Evolutionary conservation across 2,329 filamentous ascomycete species (phyloP), one percentile per base, ranked within the genome.

Genomic region (Alternaria tenuissima): DNA sequence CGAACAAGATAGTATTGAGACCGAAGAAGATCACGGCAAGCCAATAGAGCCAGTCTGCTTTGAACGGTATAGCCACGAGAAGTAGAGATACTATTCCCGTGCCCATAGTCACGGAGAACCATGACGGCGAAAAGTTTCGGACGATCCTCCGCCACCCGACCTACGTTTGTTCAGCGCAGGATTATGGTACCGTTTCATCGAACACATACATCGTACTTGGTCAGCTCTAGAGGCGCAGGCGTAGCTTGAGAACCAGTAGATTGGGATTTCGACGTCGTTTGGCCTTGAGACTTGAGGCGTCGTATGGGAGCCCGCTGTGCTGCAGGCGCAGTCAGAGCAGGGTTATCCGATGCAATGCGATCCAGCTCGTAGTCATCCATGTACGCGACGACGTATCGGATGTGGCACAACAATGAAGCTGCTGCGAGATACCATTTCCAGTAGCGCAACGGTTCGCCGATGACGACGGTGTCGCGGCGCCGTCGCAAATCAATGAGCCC

Each of bases 41-140:
- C 75, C 84, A 87, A 66, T 85, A 82, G 0, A 91, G 79, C 82
- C 85, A 89, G 8, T 65, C 57, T 1, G 82, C 81, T 62, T 88
- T 83, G 74, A 87, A 91, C 0, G 89, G 89, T 11, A 91, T 81
- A 18, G 85, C 83, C 64, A 86, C 81, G 18, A 91, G 81, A 20
- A 91, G 80, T 39, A 90, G 84, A 2, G 86, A 86, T 8, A 89
- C 86, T 39, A 91, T 86, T 20, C 89, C 89, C 0, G 89, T 91
- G 28, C 89, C 89, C 88, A 91, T 79, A 0, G 75, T 79, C 8
- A 77, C 69, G 30, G 68, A 69, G 61, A 78, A 79, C 75, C 76
- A 79, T 3, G 75, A 77, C 3, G 76, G 77, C 0, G 70, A 76
- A 56, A 79, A 79, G 57, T 79, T 78, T 11, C 74, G 62, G 0